phyloP scores from a whole-genome alignment of 441 rosid species.

The Eutrema salsugineum region DNA sequence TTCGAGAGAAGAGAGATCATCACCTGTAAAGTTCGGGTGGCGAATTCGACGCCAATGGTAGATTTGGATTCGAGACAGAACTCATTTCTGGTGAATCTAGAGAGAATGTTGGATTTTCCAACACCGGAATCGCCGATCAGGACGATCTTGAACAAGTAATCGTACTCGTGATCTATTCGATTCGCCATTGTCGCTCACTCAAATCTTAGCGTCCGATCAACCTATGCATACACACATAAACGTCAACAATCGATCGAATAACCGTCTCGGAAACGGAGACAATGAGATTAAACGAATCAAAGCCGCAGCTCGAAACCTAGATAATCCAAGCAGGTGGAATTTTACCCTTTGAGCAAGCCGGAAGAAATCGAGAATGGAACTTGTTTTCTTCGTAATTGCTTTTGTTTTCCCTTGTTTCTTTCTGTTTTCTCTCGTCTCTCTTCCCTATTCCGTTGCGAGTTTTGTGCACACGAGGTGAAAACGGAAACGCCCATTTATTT shows the following conservation, averaged over 20 bases:
- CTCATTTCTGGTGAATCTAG: conserved; percentile 87
- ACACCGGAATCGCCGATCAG: conserved; percentile 97
- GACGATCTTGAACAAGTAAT: conserved; percentile 94
- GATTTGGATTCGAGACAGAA: conserved; percentile 95
- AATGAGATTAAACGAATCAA: not conserved
- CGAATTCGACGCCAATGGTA: conserved; percentile 95
- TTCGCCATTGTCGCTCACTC: conserved; percentile 46
- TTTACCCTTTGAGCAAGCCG: conserved; percentile 16
- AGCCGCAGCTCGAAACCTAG: not conserved
- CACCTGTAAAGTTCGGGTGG: conserved; percentile 76
- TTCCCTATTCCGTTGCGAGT: conserved; percentile 1
- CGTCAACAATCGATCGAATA: not conserved
- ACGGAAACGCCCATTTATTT: conserved; percentile 11
- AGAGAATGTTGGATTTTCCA: conserved; percentile 92
- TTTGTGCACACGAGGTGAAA: conserved; percentile 12
- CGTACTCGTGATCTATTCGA: conserved; percentile 85
- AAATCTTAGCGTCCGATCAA: conserved; percentile 25
- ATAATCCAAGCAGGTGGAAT: not conserved
- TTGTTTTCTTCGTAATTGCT: not conserved
- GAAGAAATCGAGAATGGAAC: conserved; percentile 13
- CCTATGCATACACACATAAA: conserved; percentile 7
- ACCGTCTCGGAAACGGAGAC: not conserved
- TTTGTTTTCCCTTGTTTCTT: not conserved
- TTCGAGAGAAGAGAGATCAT: too few relatives aligned
- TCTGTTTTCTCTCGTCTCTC: not conserved